Evolutionary conservation across 768 basidiomycete genomes (phyloP), one percentile per base, ranked within the genome.

Genomic region (Tephrocybe sp.): DNA sequence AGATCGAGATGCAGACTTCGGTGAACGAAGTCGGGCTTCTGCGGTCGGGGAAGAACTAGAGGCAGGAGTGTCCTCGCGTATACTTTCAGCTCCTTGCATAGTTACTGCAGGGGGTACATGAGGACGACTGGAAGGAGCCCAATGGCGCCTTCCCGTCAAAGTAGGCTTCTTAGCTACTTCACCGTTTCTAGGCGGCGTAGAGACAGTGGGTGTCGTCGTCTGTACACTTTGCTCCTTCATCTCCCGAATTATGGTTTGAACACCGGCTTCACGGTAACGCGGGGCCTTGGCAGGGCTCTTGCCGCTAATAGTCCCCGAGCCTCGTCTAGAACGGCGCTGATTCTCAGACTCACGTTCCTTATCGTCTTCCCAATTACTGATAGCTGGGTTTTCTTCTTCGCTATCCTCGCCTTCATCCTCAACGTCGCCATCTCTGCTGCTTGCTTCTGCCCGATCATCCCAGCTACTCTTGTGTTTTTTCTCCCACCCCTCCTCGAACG

Each of bases 391-490:
- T 24, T 67, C 67, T 15, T 77, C 78, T 15, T 62, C 63, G 19
- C 70, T 72, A 47, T 76, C 74, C 29, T 86, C 84, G 3, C 77
- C 78, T 49, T 87, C 84, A 55, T 87, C 87, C 57, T 90, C 89
- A 51, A 86, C 83, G 57, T 91, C 91, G 4, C 86, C 91, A 63
- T 92, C 90, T 51, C 82, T 79, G 61, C 91, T 91, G 57, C 79
- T 84, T 12, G 74, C 82, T 57, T 90, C 89, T 18, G 70, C 67
- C 54, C 69, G 70, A 19, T 82, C 80, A 40, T 79, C 78, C 76
- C 78, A 79, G 47, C 63, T 77, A 52, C 67, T 69, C 50, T 61
- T 59, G 18, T 64, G 63, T 22, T 55, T 57, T 49, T 68, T 66
- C 34, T 64, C 65, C 58, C 73, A 68, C 5, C 61, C 69, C 57